Percentiles rank a stretch among this genome's conserved stretches.
Evolutionary conservation across 306 rosid genomes (phyloP).

Genomic region (Phaseolus lunatus): DNA sequence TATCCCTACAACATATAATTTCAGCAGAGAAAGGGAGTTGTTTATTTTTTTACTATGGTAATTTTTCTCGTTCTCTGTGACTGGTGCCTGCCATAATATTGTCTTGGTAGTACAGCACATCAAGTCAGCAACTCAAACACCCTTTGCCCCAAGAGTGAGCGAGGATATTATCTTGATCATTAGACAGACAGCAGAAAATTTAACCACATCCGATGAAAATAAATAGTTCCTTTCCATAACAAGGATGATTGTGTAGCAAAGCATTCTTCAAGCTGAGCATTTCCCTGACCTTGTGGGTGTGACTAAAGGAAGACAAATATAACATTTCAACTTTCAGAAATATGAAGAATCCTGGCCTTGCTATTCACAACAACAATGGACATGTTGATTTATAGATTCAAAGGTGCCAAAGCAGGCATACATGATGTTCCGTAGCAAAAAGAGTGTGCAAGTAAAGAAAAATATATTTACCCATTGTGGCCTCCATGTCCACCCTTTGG

Average conservation of each 20-base stretch:
- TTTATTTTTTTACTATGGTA: background rate
- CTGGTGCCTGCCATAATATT: too few relatives aligned
- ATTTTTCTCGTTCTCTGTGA: background rate
- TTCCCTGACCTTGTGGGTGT: background rate
- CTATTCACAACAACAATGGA: conserved; percentile 1
- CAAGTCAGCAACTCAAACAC: conserved; percentile 20
- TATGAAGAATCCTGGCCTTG: conserved; percentile 16
- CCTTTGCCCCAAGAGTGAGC: conserved; percentile 6
- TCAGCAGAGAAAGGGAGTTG: background rate
- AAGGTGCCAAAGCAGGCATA: conserved; percentile 17
- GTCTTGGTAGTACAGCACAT: background rate
- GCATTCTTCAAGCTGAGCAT: background rate
- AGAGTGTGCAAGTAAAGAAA: conserved; percentile 15
- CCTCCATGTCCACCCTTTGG: conserved; percentile 99
- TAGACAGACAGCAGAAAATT: background rate
- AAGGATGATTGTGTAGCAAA: background rate
- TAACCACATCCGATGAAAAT: conserved; percentile 10
- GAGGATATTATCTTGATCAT: conserved; percentile 11
- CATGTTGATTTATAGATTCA: conserved; percentile 18
- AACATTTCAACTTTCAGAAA: conserved; percentile 4
- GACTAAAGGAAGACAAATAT: conserved; percentile 21
- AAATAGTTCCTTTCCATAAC: conserved; percentile 8
- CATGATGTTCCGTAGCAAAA: conserved; percentile 32
- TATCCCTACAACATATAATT: background rate
- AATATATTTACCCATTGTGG: conserved; percentile 78